These are phyloP conservation scores for Phaeosphaeria sp. DNA, from an alignment of 2,329 filamentous ascomycete genomes.

Conservation along the genomic window DNA sequence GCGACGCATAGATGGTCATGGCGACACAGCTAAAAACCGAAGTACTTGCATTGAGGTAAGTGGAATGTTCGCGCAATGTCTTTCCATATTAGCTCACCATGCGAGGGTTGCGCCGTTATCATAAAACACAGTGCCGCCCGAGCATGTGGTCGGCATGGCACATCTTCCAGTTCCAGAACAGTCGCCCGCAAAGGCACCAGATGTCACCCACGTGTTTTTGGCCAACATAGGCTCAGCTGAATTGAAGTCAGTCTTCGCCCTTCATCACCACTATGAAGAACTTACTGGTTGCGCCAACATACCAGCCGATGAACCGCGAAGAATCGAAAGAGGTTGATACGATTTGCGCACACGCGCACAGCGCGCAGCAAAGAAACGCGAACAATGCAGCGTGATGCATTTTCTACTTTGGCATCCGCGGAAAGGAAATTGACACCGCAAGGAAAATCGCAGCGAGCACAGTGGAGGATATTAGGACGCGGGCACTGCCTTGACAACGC, in stretches of 20 bases:
- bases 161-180: not conserved
- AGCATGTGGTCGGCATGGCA: not conserved
- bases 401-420: not conserved
- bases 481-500: not conserved
- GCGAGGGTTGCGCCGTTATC: not conserved
- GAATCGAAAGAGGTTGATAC: not conserved
- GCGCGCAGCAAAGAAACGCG: not conserved
- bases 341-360: not conserved
- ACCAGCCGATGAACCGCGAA: conserved; percentile 2
- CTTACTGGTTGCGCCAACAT: conserved; percentile 1
- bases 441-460: not conserved
- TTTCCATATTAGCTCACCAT: not conserved
- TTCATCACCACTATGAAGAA: not conserved
- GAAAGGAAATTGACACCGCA: not conserved
- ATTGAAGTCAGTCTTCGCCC: not conserved
- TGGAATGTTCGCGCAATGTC: not conserved
- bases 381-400: not conserved
- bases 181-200: conserved; percentile 1
- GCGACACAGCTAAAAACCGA: not conserved
- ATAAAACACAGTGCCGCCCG: conserved; percentile 1
- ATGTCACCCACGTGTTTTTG: conserved; percentile 1
- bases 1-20: conserved; percentile 6
- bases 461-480: not conserved
- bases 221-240: not conserved
- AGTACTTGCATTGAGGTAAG: not conserved